Base-by-base conservation (phyloP, 1,139 yeast genomes). In the Nadsonia commutata region DNA sequence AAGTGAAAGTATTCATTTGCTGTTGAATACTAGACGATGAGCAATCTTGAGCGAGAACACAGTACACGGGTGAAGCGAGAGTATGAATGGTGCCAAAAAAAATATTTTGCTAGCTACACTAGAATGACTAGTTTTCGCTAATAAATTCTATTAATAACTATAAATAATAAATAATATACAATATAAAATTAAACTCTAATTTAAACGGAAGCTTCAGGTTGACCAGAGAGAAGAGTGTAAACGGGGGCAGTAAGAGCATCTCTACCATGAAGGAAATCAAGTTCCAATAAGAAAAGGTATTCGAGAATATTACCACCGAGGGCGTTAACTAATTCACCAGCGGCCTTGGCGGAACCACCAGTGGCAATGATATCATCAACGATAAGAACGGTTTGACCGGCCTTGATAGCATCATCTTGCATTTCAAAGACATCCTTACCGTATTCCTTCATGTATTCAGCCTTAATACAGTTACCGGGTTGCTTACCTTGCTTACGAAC, bases 281-380 rank as follows among this genome's bases (percentile, higher is more conserved):
- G 76, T 66, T 90, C 98, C 82, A 90, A 76, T 40, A 90, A 84
- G 58, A 90, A 90, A 53, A 80, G 68, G 63, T 78, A 90, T 65
- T 86, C 94, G 40, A 79, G 62, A 46, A 88, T 73, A 46, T 80
- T 73, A 47, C 79, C 95, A 44, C 79, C 80, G 40, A 69, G 63
- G 64, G 74, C 67, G 57, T 65, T 64, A 44, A 85, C 82, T 52
- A 93, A 73, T 56, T 83, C 80, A 46, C 95, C 97, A 39, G 97
- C 98, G 48, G 94, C 96, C 48, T 66, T 68, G 18, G 98, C 98
- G 58, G 94, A 80, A 38, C 98, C 98, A 20, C 97, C 98, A 39
- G 98, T 90, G 41, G 98, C 98, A 62, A 93, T 81, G 56, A 90
- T 86, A 60, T 90, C 99, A 62, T 90, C 98, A 31, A 90, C 94